Evolutionary conservation across 805 yeast genomes (phyloP).

Genomic region (Wickerhamomyces kurtzmanii): DNA sequence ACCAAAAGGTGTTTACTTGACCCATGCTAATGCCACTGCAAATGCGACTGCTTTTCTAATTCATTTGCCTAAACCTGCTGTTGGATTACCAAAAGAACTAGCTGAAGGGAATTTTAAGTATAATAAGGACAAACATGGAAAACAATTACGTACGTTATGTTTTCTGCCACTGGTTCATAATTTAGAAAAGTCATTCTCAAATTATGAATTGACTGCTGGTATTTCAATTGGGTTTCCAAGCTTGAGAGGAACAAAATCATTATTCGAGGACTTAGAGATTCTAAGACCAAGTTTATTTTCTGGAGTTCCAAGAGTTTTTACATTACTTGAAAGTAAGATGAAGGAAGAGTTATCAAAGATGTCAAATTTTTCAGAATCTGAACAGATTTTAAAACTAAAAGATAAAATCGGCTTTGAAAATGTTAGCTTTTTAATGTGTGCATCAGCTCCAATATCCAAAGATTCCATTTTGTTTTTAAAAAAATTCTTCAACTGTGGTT

Average conservation of each 20-base stretch:
- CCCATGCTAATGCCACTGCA: conserved; percentile 42
- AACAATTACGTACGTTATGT: conserved; percentile 15
- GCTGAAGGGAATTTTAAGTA: conserved; percentile 6
- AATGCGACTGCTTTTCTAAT: conserved; percentile 21
- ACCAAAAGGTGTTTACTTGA: conserved; percentile 63
- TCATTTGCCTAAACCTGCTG: conserved; percentile 17
- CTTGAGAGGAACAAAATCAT: conserved; percentile 24
- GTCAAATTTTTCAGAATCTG: conserved; percentile 19
- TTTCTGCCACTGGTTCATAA: conserved; percentile 52
- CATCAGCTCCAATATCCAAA: conserved; percentile 54
- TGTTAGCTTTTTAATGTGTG: conserved; percentile 23
- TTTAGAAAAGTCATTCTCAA: conserved; percentile 38
- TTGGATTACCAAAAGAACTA: conserved; percentile 7
- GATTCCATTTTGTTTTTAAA: conserved; percentile 44
- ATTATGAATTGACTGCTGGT: conserved; percentile 29
- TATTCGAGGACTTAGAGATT: conserved; percentile 40
- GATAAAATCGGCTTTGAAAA: conserved; percentile 28
- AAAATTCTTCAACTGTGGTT: conserved; percentile 33
- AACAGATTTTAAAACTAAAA: conserved; percentile 16
- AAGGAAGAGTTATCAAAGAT: conserved; percentile 12
- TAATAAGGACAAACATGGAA: conserved; percentile 9
- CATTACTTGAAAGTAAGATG: conserved; percentile 30
- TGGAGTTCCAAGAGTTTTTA: conserved; percentile 48
- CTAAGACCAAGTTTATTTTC: conserved; percentile 36
- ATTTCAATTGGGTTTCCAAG: conserved; percentile 37